These are phyloP conservation scores for Ricinus communis DNA, from an alignment of 345 rosid species.

Conservation along the genomic window DNA sequence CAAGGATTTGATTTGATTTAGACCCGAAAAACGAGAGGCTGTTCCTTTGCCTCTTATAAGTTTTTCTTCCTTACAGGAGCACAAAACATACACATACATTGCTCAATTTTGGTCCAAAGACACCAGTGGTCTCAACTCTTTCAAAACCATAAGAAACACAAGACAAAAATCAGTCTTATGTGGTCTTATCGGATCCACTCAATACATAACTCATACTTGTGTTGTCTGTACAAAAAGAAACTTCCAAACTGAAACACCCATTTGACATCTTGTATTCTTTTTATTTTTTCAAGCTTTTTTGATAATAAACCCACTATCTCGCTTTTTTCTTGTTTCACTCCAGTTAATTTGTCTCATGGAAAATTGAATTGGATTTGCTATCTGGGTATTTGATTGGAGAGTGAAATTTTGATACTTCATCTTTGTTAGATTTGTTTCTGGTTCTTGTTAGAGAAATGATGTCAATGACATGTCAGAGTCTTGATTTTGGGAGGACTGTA, in stretches of 20 bases:
- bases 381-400: slow-evolving; percentile 27
- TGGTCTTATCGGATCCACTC: slow-evolving; percentile 58
- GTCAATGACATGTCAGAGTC: slow-evolving; percentile 65
- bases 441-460: slow-evolving; percentile 50
- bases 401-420: slow-evolving; percentile 2
- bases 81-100: no score
- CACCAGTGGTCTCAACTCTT: slow-evolving; percentile 18
- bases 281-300: slow-evolving; percentile 12
- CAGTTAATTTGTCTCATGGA: slow-evolving; percentile 2
- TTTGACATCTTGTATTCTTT: background rate
- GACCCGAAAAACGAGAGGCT: no score
- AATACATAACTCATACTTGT: slow-evolving; percentile 17
- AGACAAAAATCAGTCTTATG: slow-evolving; percentile 26
- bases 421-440: slow-evolving; percentile 17
- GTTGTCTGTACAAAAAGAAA: background rate
- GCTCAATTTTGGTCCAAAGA: background rate
- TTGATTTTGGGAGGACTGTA: slow-evolving; percentile 59
- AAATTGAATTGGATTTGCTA: slow-evolving; percentile 18
- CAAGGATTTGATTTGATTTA: no score
- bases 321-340: background rate
- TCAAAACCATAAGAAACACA: slow-evolving; percentile 24
- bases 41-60: no score
- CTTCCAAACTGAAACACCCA: background rate
- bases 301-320: slow-evolving; percentile 13
- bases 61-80: no score